These are phyloP conservation scores for Jamesozyma hellenica DNA, from an alignment of 805 yeast species.

Conservation along the genomic window DNA sequence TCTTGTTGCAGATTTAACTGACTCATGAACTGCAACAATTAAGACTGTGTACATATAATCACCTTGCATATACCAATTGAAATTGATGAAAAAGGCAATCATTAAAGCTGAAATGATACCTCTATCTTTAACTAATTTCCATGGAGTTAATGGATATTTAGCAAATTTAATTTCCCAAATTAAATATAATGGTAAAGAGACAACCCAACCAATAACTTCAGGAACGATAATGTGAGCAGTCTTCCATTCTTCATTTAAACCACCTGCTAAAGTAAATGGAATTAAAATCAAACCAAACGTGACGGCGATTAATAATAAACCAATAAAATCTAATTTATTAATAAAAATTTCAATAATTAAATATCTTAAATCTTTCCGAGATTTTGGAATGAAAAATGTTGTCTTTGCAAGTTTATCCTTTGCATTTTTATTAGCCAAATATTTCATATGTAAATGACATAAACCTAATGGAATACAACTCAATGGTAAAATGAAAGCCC, in stretches of 20 bases:
- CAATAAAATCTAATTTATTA: conserved; percentile 55
- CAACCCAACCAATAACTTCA: conserved; percentile 44
- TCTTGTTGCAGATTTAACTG: conserved; percentile 54
- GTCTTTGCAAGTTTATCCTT: conserved; percentile 30
- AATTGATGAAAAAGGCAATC: conserved; percentile 46
- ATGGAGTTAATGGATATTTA: conserved; percentile 47
- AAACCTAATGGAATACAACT: conserved; percentile 39
- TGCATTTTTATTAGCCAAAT: conserved; percentile 28
- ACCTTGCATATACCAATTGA: conserved; percentile 57
- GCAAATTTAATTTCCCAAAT: conserved; percentile 50
- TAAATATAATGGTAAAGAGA: conserved; percentile 42
- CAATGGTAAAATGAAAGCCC: conserved; percentile 49
- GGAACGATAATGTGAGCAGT: conserved; percentile 53
- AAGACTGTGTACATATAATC: conserved; percentile 55
- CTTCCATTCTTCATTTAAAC: conserved; percentile 41
- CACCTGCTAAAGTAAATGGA: conserved; percentile 65
- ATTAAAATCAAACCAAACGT: conserved; percentile 51
- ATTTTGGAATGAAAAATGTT: conserved; percentile 22
- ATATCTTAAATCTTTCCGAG: conserved; percentile 60
- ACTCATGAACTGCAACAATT: conserved; percentile 46
- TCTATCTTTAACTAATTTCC: conserved; percentile 44
- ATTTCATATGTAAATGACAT: conserved; percentile 40
- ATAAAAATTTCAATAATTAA: conserved; percentile 37
- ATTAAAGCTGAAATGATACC: conserved; percentile 56
- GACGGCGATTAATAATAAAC: conserved; percentile 45